Evolutionary conservation across 2,329 filamentous ascomycete species (phyloP).

Genomic region (Aspergillaceae sp.): DNA sequence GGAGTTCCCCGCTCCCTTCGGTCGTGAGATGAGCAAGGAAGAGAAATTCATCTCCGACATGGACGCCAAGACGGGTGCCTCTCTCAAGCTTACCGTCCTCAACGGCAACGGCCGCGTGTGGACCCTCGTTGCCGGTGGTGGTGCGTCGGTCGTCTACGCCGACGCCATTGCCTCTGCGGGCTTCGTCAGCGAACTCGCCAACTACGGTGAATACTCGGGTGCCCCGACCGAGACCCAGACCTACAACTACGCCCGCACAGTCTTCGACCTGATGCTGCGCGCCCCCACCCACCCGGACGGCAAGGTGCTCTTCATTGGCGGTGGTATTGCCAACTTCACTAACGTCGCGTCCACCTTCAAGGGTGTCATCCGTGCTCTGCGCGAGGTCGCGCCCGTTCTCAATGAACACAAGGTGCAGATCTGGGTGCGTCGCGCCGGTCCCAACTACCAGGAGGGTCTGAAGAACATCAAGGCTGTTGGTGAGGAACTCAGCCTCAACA

Average conservation of each 20-base stretch:
- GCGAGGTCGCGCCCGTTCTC: conserved; percentile 76
- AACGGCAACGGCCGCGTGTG: conserved; percentile 89
- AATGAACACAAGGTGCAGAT: conserved; percentile 97
- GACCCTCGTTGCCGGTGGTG: conserved; percentile 97
- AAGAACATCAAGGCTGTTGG: conserved; percentile 99
- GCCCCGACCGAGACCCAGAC: conserved; percentile 98
- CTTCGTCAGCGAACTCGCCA: conserved; percentile 92
- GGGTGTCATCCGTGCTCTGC: conserved; percentile 93
- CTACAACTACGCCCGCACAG: conserved; percentile 96
- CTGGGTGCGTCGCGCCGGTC: conserved; percentile 84
- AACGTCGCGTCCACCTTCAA: conserved; percentile 99
- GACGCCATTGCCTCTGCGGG: conserved; percentile 96
- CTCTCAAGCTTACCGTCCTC: conserved; percentile 93
- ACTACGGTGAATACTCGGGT: conserved; percentile 99
- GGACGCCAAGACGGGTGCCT: conserved; percentile 98
- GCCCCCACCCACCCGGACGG: conserved; percentile 75
- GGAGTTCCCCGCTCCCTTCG: conserved; percentile 98
- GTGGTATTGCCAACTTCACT: conserved; percentile 99
- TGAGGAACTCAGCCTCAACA: conserved; percentile 86
- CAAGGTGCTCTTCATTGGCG: conserved; percentile 98
- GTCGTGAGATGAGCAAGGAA: conserved; percentile 96
- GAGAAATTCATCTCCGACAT: conserved; percentile 98
- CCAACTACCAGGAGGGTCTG: conserved; percentile 99
- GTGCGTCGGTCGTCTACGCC: conserved; percentile 97
- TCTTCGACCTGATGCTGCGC: conserved; percentile 94